Evolutionary conservation across 1,284 basidiomycete genomes (phyloP), one percentile per base, ranked within the genome.

Genomic region (Pseudozyma thailandica): DNA sequence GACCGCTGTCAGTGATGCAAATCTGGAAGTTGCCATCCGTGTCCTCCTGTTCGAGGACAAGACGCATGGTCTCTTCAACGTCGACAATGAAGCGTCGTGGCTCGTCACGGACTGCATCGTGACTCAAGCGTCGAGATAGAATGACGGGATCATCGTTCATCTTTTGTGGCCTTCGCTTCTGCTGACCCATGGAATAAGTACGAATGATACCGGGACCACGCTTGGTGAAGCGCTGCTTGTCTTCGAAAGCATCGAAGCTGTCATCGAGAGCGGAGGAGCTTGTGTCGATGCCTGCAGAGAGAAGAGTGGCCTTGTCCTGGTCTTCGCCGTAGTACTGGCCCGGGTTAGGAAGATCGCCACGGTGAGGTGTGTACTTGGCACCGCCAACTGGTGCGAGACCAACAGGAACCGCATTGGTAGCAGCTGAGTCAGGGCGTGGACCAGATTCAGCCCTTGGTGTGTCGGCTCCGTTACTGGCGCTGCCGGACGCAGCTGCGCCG

Each of bases 41-140:
- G 83, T 98, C 95, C 82, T 98, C 95, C 83, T 98, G 96, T 83
- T 96, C 93, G 30, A 98, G 89, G 6, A 98, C 90, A 61, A 97
- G 89, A 44, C 94, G 90, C 83, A 98, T 94, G 28, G 95, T 98
- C 85, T 97, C 94, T 80, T 98, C 95, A n/a, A 98, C 95, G 78
- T 98, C 95, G 65, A 98, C 93, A 35, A 98, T 88, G 85, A 97
- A 98, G 33, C 79, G 66, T 6, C 78, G 63, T 7, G 87, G 20
- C 82, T 85, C 35, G 84, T 85, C 46, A 79, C 81, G 35, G 82
- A 84, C 48, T 72, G 82, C 86, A 44, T 76, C 81, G 51, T 81
- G 79, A 50, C 82, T 83, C 48, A 82, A 63, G 8, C 82, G 72
- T n/a, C 81, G 72, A 4, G 68, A 50, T 9, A 73, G 68, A 20